phyloP scores from a whole-genome alignment of 768 basidiomycete genomes.

The Austroboletus festivus region DNA sequence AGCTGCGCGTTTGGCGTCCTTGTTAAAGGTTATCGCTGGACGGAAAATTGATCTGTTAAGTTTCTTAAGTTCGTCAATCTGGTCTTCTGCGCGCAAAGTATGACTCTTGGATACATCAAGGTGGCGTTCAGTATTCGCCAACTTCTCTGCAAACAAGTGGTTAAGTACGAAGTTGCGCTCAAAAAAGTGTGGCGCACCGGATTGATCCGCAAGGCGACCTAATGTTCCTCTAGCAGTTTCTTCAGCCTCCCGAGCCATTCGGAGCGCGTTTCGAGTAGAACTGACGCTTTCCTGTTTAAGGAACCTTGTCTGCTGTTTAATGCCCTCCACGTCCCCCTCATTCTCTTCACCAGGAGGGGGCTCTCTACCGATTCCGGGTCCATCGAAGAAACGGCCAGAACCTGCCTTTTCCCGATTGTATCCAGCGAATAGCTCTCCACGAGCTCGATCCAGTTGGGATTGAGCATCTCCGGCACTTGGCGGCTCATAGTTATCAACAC shows the following conservation, averaged over 20 bases:
- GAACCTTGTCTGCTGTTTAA: constrained; percentile 87
- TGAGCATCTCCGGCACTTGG: constrained; percentile 30
- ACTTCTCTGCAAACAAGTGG: constrained; percentile 51
- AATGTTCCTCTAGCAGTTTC: constrained; percentile 90
- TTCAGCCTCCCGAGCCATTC: constrained; percentile 93
- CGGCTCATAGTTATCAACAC: constrained; percentile 24
- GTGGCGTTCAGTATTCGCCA: constrained; percentile 94
- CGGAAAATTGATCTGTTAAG: constrained; percentile 95
- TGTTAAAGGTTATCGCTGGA: constrained; percentile 90
- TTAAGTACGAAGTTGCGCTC: too few relatives aligned
- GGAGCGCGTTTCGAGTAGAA: constrained; percentile 87
- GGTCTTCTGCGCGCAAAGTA: constrained; percentile 85
- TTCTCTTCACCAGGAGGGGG: constrained; percentile 66
- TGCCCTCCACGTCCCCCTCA: constrained; percentile 89
- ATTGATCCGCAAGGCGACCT: constrained; percentile 83
- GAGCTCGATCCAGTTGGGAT: constrained; percentile 57
- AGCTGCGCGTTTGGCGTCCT: constrained; percentile 83
- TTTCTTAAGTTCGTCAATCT: constrained; percentile 88
- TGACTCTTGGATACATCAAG: constrained; percentile 90
- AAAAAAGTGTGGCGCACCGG: constrained; percentile 54
- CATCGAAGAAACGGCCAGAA: constrained; percentile 70
- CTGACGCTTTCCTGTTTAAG: constrained; percentile 90
- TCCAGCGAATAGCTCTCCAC: constrained; percentile 73
- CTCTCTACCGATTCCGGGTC: constrained; percentile 43
- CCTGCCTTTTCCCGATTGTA: constrained; percentile 59